Percentiles rank a stretch among this genome's conserved stretches.
These are phyloP conservation scores for Phenoliferia sp. DNA, from an alignment of 1,284 basidiomycete species.

Conservation along the genomic window DNA sequence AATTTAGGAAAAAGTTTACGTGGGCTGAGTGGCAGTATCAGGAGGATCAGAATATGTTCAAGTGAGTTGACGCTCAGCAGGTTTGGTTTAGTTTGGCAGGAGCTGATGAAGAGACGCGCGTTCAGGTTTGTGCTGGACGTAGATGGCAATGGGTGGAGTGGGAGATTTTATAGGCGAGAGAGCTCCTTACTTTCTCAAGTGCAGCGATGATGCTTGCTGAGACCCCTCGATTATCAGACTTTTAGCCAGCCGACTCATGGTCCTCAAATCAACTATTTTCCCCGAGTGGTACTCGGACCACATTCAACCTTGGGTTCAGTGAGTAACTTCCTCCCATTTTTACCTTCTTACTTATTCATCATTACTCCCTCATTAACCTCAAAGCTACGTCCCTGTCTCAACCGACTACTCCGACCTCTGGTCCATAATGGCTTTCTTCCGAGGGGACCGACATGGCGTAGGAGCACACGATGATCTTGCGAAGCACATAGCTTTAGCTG, in stretches of 20 bases:
- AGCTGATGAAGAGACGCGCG: not conserved
- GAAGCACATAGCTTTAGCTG: constrained; percentile 45
- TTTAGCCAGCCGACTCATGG: constrained; percentile 57
- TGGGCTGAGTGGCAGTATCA: constrained; percentile 19
- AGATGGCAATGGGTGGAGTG: constrained; percentile 47
- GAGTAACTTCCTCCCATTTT: constrained; percentile 38
- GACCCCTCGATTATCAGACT: constrained; percentile 43
- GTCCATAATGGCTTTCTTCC: constrained; percentile 50
- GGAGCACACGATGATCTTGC: constrained; percentile 47
- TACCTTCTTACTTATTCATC: not conserved
- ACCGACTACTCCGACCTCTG: constrained; percentile 50
- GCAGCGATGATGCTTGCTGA: not conserved
- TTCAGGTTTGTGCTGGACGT: constrained; percentile 44
- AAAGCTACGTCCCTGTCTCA: constrained; percentile 42
- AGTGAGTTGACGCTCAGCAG: not conserved
- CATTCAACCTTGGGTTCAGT: constrained; percentile 36
- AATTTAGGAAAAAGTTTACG: constrained; percentile 16
- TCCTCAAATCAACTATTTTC: constrained; percentile 61
- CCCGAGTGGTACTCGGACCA: constrained; percentile 51
- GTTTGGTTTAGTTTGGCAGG: not conserved
- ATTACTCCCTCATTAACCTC: not conserved
- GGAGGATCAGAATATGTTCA: constrained; percentile 24
- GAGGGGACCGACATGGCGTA: constrained; percentile 40
- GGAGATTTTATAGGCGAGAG: constrained; percentile 33
- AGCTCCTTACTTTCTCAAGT: not conserved